These are phyloP conservation scores for Boletus semigastroideus DNA, from an alignment of 1,284 basidiomycete species.

Conservation along the genomic window DNA sequence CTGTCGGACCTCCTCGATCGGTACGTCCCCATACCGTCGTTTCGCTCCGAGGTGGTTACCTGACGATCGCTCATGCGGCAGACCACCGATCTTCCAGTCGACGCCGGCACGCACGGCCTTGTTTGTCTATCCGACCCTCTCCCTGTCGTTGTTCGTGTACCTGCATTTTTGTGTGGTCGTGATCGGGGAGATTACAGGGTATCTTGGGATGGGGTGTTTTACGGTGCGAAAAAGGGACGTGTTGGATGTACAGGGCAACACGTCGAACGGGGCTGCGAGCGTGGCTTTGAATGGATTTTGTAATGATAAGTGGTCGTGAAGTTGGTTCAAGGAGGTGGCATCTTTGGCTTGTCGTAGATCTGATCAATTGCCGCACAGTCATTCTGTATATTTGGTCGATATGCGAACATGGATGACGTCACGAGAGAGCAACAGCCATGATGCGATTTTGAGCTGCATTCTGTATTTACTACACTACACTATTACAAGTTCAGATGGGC, in stretches of 20 bases:
- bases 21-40: slow-evolving; percentile 37
- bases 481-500: no score
- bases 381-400: no score
- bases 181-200: slow-evolving; percentile 84
- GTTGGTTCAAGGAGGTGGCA: no score
- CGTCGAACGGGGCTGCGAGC: no score
- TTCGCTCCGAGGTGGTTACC: no score
- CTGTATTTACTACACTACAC: no score
- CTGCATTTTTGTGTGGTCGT: slow-evolving; percentile 78
- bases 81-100: slow-evolving; percentile 69
- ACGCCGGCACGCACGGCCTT: slow-evolving; percentile 57
- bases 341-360: no score
- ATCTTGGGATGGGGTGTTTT: slow-evolving; percentile 88
- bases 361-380: no score
- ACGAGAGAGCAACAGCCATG: no score
- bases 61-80: slow-evolving; percentile 24
- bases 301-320: slow-evolving; percentile 21
- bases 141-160: slow-evolving; percentile 69
- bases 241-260: no score
- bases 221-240: slow-evolving; percentile 79
- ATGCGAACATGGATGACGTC: no score
- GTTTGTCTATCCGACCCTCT: slow-evolving; percentile 71
- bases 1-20: slow-evolving; percentile 61
- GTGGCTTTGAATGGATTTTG: slow-evolving; percentile 24
- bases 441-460: no score